Percentiles rank a stretch among this genome's conserved stretches.
These are phyloP conservation scores for Neopestalotiopsis rosae DNA, from an alignment of 2,329 filamentous ascomycete species.

Conservation along the genomic window DNA sequence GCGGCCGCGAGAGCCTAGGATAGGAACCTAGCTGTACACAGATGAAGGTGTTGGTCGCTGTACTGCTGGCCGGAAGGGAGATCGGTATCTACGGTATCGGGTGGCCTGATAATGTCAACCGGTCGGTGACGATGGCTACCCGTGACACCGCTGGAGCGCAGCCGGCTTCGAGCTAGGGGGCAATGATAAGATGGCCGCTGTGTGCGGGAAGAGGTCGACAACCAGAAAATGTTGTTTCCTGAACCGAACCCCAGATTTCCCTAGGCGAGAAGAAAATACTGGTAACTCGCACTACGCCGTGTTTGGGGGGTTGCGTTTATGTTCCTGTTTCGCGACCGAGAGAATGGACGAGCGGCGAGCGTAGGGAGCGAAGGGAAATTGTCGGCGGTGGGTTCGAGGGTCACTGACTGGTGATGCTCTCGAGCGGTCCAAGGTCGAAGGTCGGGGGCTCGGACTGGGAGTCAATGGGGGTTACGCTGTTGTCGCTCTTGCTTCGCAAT, in stretches of 20 bases:
- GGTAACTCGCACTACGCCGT: background rate
- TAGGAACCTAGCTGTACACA: constrained; percentile 32
- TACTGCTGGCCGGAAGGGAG: background rate
- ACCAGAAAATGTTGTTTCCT: background rate
- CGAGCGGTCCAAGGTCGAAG: background rate
- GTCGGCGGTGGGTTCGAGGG: constrained; percentile 6
- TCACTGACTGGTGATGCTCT: background rate
- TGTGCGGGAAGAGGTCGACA: background rate
- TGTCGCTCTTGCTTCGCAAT: constrained; percentile 9
- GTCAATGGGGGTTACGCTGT: constrained; percentile 8
- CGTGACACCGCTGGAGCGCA: background rate
- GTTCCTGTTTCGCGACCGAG: background rate
- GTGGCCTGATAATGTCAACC: background rate
- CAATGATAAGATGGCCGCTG: background rate
- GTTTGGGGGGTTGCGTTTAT: background rate
- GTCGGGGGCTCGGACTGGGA: background rate
- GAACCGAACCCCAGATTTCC: background rate
- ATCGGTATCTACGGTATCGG: background rate
- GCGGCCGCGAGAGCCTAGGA: constrained; percentile 39
- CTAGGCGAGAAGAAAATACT: constrained; percentile 7
- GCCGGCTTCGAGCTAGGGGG: constrained; percentile 12
- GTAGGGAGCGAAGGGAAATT: constrained; percentile 1
- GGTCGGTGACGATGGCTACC: constrained; percentile 9
- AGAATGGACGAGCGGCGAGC: background rate
- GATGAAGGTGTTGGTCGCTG: constrained; percentile 18